phyloP scores from a whole-genome alignment of 257 asterid species.

The Verbena officinalis region DNA sequence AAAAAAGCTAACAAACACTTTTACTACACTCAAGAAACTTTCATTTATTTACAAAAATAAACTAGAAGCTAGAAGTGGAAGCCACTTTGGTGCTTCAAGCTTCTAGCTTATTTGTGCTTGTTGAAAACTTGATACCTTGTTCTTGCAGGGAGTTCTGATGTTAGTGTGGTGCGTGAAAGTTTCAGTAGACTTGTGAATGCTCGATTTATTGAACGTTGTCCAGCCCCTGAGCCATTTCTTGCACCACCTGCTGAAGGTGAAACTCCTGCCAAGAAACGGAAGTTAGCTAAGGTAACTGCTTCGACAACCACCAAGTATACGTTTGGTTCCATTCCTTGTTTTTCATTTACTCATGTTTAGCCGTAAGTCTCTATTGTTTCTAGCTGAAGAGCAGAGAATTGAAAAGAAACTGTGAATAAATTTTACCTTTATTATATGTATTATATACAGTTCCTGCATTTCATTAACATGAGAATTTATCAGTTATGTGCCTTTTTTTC shows the following conservation, averaged over 20 bases:
- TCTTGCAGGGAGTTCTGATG: conserved; percentile 55
- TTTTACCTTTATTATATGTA: not conserved
- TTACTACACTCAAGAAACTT: no score
- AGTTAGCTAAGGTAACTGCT: conserved; percentile 53
- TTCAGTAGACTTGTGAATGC: conserved; percentile 65
- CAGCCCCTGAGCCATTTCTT: conserved; percentile 81
- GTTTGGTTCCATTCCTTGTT: not conserved
- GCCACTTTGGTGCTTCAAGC: not conserved
- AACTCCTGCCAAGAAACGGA: conserved; percentile 49
- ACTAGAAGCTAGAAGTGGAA: not conserved
- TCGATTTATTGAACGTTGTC: conserved; percentile 85
- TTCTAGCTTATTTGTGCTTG: conserved; percentile 13
- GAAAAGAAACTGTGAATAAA: not conserved
- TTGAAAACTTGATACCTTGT: conserved; percentile 17
- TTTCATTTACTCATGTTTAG: not conserved
- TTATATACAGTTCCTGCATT: not conserved
- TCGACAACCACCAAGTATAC: conserved; percentile 12
- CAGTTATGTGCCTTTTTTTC: not conserved
- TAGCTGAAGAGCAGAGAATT: not conserved
- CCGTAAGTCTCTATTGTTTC: not conserved
- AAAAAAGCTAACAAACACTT: no score
- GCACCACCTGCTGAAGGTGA: conserved; percentile 60
- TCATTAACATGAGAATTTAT: not conserved
- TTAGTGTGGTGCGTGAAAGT: conserved; percentile 44
- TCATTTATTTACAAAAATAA: no score